Base-by-base conservation (phyloP, 2,329 filamentous ascomycete genomes). In the Trichocomaceae sp. region DNA sequence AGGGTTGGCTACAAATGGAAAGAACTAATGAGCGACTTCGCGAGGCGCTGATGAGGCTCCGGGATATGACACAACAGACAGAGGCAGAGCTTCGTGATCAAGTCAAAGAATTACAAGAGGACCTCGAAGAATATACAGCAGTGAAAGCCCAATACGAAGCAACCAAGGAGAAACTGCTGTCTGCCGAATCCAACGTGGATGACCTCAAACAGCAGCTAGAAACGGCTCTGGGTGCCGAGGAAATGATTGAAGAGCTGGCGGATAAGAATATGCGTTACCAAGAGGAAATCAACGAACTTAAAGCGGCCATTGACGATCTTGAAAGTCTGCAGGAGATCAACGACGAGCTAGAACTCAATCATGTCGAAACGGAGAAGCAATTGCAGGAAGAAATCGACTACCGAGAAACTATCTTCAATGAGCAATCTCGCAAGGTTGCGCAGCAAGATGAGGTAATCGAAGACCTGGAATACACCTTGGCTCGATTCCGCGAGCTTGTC, bases 321-420 rank as follows among this genome's bases (percentile, higher is more conserved):
- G 90, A 96, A 69, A 89, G 83, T 57, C 75, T 97, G 52, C 91
- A 90, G 67, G 92, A 99, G 67, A 84, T 97, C 62, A 95, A 90
- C 63, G 91, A 97, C 64, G 93, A 99, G 71, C 83, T 99, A 3
- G 91, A 96, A 68, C 82, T 89, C 63, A 96, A 96, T 66, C 91
- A 96, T 66, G 83, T 93, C 3, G 90, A 96, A 66, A 88, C 90
- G 35, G 89, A 95, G 68, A 95, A 92, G 69, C 91, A 97, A 67
- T 82, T 99, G 72, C 90, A 96, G 68, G 88, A 95, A 63, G 91
- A 96, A 64, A 82, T 97, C 54, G 91, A 96, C 67, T 87, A 90
- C 72, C 89, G 88, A 69, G 91, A 96, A 60, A 82, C 80, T 53
- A 75, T 96, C 57, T 87, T 96, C 60, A 79, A 83, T n/a, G 92